Base-by-base conservation (phyloP, 176 grass and related monocot species). In the Juncus inflexus region DNA sequence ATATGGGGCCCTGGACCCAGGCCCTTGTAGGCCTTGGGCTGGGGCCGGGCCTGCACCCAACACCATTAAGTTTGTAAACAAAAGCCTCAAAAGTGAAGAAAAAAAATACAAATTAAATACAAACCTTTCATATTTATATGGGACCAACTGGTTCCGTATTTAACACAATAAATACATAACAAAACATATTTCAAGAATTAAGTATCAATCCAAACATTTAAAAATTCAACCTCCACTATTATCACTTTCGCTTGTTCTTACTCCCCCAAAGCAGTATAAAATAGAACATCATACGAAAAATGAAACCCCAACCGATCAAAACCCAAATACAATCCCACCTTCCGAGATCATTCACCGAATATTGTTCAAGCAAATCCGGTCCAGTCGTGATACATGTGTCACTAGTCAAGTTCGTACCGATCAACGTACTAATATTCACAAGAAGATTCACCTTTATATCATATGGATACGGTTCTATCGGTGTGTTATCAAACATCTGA, bases 221-320 rank as follows among this genome's bases (percentile, higher is more conserved):
- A 47, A 47, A 9, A 6, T 47, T 9, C 6, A 47, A 47, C 6
- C 9, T 47, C 43, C 19, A 28, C 1, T 28, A 28, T 28, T 28
- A 28, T 28, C 19, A 47, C 43, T 83, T 87, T 79, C 87, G 78
- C 77, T 90, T 83, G 11, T 96, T 96, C 76, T 90, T 88, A 38
- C 87, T 84, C 62, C 90, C 86, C 69, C 87, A 83, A 38, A 74
- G 74, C 50, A 96, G 72, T 16, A 84, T 81, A 9, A 86, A 52
- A 49, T 96, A 96, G 87, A 96, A 96, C 54, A 83, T 40, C 15
- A 96, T 56, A 12, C 81, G 73, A 66, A 87, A 90, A 14, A 96
- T 76, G n/a, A 96, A 87, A 8, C 91, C 87, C 91, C 87, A 90
- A 13, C 84, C 91, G 63, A 96, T 79, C 8, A 87, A 79, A 42